A percentile compares a stretch with the other conserved stretches of the same genome.
phyloP scores from a whole-genome alignment of 192 early-diverging fungal species.

The Linnemannia exigua region DNA sequence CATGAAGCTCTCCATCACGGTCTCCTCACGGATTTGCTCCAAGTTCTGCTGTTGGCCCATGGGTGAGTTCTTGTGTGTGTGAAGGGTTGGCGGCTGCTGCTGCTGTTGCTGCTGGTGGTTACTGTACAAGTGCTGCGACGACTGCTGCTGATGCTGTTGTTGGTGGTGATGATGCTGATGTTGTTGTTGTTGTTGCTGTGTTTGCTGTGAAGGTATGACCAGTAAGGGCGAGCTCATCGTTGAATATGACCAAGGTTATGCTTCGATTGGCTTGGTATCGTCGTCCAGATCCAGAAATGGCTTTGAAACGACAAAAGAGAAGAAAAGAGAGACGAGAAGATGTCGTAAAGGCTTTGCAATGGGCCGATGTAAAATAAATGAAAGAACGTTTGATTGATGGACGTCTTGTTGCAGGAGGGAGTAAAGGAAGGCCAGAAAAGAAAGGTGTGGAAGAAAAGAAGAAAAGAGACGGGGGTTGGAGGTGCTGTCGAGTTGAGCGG shows the following conservation, averaged over 20 bases:
- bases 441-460: neutral
- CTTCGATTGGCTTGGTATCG: neutral
- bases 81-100: neutral
- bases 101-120: slow-evolving; percentile 18
- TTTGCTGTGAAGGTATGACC: slow-evolving; percentile 5
- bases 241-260: neutral
- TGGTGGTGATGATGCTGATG: neutral
- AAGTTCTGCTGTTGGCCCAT: slow-evolving; percentile 54
- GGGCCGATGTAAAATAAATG: neutral
- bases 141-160: slow-evolving; percentile 9
- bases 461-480: neutral
- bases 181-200: neutral
- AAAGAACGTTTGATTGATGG: neutral
- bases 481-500: neutral
- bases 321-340: neutral
- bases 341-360: neutral
- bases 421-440: neutral
- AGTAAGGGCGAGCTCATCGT: slow-evolving; percentile 4
- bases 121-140: slow-evolving; percentile 14
- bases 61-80: slow-evolving; percentile 30
- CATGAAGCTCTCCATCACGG: slow-evolving; percentile 35
- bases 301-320: neutral
- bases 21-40: slow-evolving; percentile 49
- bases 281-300: neutral
- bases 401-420: neutral